Base-by-base conservation (phyloP, 352 stramenopile species). In the Poterioochromonas sp. region DNA sequence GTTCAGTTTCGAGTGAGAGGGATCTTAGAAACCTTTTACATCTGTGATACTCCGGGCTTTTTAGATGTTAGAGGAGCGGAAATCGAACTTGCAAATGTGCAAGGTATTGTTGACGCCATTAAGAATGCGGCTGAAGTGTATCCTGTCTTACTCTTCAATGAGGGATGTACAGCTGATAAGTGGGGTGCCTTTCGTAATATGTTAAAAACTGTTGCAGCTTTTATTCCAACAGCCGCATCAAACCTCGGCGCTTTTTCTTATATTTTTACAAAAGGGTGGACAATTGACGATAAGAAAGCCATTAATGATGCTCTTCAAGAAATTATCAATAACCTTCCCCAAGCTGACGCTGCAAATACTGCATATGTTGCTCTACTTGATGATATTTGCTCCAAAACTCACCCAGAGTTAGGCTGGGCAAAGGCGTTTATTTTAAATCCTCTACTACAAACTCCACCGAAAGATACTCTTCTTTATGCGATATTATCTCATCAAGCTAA, bases 261-360 rank as follows among this genome's bases (percentile, higher is more conserved):
- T 51, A 18, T 51, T 51, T 51, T 51, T 51, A 51, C 43, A 5
- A 51, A 51, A 18, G 18, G 18, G 43, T 51, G 43, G 43, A 51
- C 5, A 51, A 51, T 20, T 51, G 43, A 20, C 5, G 43, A 5
- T 51, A 18, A 51, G 85, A 86, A n/a, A n/a, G n/a, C n/a, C n/a
- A n/a, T n/a, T n/a, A n/a, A n/a, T n/a, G n/a, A n/a, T n/a, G n/a
- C n/a, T n/a, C n/a, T n/a, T n/a, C n/a, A n/a, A n/a, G n/a, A n/a
- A n/a, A n/a, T n/a, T n/a, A n/a, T n/a, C n/a, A n/a, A n/a, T n/a
- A n/a, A n/a, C n/a, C n/a, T n/a, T n/a, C n/a, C n/a, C n/a, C n/a
- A n/a, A n/a, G n/a, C n/a, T n/a, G n/a, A n/a, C n/a, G n/a, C n/a
- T n/a, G n/a, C n/a, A n/a, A n/a, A n/a, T n/a, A n/a, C n/a, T n/a